Conservation (phyloP, 768 basidiomycete species). For the Boletellus sp. region DNA sequence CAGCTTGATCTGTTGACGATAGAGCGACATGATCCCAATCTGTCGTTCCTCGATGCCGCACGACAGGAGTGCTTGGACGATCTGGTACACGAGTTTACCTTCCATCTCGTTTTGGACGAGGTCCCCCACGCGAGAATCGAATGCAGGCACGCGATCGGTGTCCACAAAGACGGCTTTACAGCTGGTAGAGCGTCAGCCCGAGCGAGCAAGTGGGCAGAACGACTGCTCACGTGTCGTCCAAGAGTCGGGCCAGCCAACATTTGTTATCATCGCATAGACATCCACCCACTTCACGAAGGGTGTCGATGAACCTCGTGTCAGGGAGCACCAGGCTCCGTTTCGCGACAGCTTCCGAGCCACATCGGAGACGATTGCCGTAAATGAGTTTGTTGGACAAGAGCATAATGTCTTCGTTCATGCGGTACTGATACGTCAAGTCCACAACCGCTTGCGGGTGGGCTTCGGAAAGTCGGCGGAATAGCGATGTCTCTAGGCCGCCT, state of each 20-base stretch:
- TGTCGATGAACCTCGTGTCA: constrained; percentile 38
- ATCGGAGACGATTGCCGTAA: constrained; percentile 71
- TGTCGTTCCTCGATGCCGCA: constrained; percentile 66
- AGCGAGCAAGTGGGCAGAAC: neutral
- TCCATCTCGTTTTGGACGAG: constrained; percentile 88
- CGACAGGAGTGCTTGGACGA: constrained; percentile 59
- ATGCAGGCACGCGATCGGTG: constrained; percentile 77
- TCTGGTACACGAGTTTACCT: constrained; percentile 62
- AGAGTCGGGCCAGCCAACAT: constrained; percentile 72
- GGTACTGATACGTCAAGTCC: constrained; percentile 84
- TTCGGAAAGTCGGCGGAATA: constrained; percentile 86
- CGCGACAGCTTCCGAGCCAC: constrained; percentile 74
- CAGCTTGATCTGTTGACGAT: constrained; percentile 94
- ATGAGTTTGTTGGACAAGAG: constrained; percentile 81
- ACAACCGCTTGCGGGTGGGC: constrained; percentile 83
- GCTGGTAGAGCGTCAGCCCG: constrained; percentile 37
- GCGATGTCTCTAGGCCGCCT: constrained; percentile 83
- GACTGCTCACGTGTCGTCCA: constrained; percentile 55
- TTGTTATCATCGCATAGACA: constrained; percentile 31
- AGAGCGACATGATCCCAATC: constrained; percentile 87
- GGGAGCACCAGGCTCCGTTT: constrained; percentile 54
- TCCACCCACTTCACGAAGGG: constrained; percentile 38
- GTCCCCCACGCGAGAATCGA: constrained; percentile 79
- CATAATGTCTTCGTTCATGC: constrained; percentile 99
- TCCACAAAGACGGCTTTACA: constrained; percentile 91